Percentiles rank a stretch among this genome's conserved stretches.
Conservation (phyloP, 2,329 filamentous ascomycete species). For the Exophiala aquamarina region DNA sequence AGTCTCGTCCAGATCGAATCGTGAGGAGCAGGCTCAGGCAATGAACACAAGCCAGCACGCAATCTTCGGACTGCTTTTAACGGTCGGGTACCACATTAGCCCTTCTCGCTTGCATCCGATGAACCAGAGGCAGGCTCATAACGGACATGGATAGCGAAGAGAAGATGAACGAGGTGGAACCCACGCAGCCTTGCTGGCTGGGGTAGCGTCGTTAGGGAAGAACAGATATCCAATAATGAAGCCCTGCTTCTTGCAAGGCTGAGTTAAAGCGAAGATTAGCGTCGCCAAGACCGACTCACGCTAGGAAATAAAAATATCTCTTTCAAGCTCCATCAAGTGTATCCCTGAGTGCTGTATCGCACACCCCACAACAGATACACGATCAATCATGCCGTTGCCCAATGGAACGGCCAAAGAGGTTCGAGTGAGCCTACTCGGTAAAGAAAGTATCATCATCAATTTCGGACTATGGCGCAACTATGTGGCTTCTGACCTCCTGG, state of each 20-base stretch:
- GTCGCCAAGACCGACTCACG: neutral
- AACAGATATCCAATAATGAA: too few relatives aligned
- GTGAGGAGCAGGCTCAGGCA: too few relatives aligned
- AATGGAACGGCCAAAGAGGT: slow-evolving; percentile 25
- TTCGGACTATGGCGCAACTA: slow-evolving; percentile 85
- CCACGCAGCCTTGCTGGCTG: too few relatives aligned
- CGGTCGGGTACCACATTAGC: too few relatives aligned
- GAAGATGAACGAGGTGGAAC: too few relatives aligned
- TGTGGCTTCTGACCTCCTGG: slow-evolving; percentile 76
- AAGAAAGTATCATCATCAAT: slow-evolving; percentile 87
- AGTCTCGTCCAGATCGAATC: too few relatives aligned
- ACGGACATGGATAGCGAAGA: too few relatives aligned
- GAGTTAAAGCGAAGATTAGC: neutral
- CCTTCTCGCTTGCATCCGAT: too few relatives aligned
- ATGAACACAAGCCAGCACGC: too few relatives aligned
- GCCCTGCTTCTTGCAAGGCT: neutral
- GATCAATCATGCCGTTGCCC: slow-evolving; percentile 20
- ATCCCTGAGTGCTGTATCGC: neutral
- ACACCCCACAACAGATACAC: neutral
- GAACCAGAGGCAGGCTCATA: too few relatives aligned
- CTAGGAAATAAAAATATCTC: slow-evolving; percentile 24
- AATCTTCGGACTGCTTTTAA: too few relatives aligned
- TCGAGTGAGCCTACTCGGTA: slow-evolving; percentile 77
- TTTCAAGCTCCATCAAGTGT: slow-evolving; percentile 9
- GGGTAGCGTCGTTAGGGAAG: too few relatives aligned